Base-by-base conservation (phyloP, 163 green algal species). In the Smithsoniella earleae region DNA sequence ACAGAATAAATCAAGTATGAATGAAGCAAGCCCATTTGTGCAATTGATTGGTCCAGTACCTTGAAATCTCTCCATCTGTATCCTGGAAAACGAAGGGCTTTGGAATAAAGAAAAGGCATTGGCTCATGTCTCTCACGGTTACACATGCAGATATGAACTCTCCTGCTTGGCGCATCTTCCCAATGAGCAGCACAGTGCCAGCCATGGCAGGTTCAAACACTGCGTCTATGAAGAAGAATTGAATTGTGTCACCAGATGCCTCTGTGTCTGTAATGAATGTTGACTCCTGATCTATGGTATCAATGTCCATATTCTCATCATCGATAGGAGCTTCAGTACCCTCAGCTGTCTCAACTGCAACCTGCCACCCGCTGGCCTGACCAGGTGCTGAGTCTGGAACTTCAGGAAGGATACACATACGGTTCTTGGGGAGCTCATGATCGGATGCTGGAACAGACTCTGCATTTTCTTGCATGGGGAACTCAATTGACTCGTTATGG, bases 181-280 rank as follows among this genome's bases (percentile, higher is more conserved):
- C 88, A 78, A 96, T 94, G 0, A 96, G 80, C 75, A 85, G 92
- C 1, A 93, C 80, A 1, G 78, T 74, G 6, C 79, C 83, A 8
- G 81, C 76, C 36, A 79, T 58, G 2, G 73, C 74, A 10, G 64
- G 65, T 69, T 96, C 89, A 64, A 93, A 87, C 66, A 91, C 81
- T 2, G 88, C 89, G 69, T 96, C 89, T 27, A 94, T 34, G 37
- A 93, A 82, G 80, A 85, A 95, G 77, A 95, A 92, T 2, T 83
- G 85, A 34, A 95, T 79, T 34, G 46, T 75, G 3, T 38, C 34
- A 4, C 58, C 27, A 40, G 8, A n/a, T 10, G 31, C 49, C 13
- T 25, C 6, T 13, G 49, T 10, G 6, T 6, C 1, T 25, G 6
- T 6, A 25, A 36, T 27, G 13, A 6, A 10, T 33, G 58, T n/a